Conservation (phyloP, 345 rosid genomes). For the Noccaea bulbosa region DNA sequence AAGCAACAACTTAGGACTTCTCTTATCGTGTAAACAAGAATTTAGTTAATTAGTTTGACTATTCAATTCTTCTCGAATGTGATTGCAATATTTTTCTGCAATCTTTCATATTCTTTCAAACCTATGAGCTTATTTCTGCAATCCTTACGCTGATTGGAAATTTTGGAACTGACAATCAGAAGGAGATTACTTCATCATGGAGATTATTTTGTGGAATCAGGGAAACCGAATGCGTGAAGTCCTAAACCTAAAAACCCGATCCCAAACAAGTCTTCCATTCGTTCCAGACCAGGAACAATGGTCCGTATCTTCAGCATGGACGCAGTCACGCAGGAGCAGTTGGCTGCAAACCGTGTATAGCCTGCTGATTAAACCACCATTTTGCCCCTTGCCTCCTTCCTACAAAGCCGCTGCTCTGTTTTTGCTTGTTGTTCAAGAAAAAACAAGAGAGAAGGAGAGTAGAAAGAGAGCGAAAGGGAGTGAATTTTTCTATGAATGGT, state of each 20-base stretch:
- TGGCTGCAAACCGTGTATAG: constrained; percentile 41
- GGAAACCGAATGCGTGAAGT: constrained; percentile 44
- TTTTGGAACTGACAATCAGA: constrained; percentile 74
- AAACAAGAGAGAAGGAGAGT: background rate
- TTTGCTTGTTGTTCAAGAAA: constrained; percentile 23
- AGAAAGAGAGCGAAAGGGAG: background rate
- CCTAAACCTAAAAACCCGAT: constrained; percentile 3
- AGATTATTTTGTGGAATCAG: constrained; percentile 68
- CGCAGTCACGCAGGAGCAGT: constrained; percentile 64
- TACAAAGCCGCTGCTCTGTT: constrained; percentile 3
- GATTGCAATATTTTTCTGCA: too few species aligned
- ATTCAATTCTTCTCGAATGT: too few species aligned
- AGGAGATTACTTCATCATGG: constrained; percentile 66
- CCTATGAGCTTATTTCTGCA: too few species aligned
- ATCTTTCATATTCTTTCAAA: too few species aligned
- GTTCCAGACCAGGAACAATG: constrained; percentile 51
- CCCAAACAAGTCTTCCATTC: constrained; percentile 41
- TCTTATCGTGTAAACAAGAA: too few species aligned
- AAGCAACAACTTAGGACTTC: too few species aligned
- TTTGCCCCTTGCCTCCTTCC: constrained; percentile 14
- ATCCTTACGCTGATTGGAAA: constrained; percentile 51
- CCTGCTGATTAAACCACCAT: constrained; percentile 39
- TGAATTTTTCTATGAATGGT: constrained; percentile 15
- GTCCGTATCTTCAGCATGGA: constrained; percentile 50
- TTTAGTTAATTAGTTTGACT: too few species aligned